Evolutionary conservation across 352 stramenopile species (phyloP).

Genomic region (Pythium chondricola): DNA sequence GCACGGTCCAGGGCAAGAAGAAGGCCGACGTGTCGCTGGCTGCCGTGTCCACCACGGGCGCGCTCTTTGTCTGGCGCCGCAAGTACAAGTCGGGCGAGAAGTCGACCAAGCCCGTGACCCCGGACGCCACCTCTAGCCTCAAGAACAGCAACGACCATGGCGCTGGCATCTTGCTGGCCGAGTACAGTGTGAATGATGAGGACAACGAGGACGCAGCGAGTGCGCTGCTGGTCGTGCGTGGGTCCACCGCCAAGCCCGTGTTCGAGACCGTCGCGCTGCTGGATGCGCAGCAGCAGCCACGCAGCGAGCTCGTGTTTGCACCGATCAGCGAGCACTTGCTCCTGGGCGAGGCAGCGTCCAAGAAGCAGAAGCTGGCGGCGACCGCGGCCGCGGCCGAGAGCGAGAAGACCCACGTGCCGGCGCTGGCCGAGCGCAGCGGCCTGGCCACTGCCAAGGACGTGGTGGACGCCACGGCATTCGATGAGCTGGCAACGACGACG

Average conservation of each 20-base stretch:
- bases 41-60: slow-evolving; percentile 48
- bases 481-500: slow-evolving; percentile 31
- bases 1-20: slow-evolving; percentile 38
- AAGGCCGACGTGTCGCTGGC: slow-evolving; percentile 62
- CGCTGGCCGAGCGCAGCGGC: slow-evolving; percentile 60
- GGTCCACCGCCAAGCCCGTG: slow-evolving; percentile 65
- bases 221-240: slow-evolving; percentile 54
- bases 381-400: slow-evolving; percentile 26
- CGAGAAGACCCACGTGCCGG: slow-evolving; percentile 66
- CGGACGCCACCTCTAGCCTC: slow-evolving; percentile 35
- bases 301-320: slow-evolving; percentile 42
- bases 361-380: slow-evolving; percentile 61
- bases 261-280: slow-evolving; percentile 64
- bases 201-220: slow-evolving; percentile 20
- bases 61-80: slow-evolving; percentile 68
- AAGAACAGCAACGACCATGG: slow-evolving; percentile 16
- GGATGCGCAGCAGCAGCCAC: slow-evolving; percentile 58
- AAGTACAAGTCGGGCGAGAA: slow-evolving; percentile 51
- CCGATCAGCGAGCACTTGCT: slow-evolving; percentile 64
- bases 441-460: slow-evolving; percentile 50
- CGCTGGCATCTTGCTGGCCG: slow-evolving; percentile 39
- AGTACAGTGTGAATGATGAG: slow-evolving; percentile 22
- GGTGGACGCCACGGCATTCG: slow-evolving; percentile 51
- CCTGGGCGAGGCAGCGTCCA: slow-evolving; percentile 33
- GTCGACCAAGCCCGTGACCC: slow-evolving; percentile 60